Evolutionary conservation across 208 protist species (phyloP).

Genomic region (Leishmania aethiopica): DNA sequence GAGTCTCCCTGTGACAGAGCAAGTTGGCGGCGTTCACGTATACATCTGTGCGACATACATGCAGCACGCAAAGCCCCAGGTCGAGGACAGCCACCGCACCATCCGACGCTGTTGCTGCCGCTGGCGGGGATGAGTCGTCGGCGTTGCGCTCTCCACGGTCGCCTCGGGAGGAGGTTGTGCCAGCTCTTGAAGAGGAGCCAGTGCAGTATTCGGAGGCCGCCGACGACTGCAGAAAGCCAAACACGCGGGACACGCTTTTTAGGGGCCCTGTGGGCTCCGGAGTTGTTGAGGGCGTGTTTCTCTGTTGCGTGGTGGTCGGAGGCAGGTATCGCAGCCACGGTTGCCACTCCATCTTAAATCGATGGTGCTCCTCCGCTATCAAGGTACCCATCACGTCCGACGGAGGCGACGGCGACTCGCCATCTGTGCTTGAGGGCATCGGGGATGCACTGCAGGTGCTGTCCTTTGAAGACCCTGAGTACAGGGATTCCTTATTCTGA

Average conservation of each 20-base stretch:
- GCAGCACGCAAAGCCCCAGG: slow-evolving; percentile 10
- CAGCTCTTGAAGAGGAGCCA: not conserved
- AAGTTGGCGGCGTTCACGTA: slow-evolving; percentile 28
- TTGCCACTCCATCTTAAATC: slow-evolving; percentile 3
- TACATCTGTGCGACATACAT: not conserved
- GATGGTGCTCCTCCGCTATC: slow-evolving; percentile 3
- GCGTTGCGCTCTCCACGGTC: not conserved
- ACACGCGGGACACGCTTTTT: not conserved
- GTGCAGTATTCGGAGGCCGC: not conserved
- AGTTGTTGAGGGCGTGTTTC: too few species aligned
- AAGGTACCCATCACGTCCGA: not conserved
- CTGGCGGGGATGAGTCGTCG: not conserved
- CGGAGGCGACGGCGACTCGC: not conserved
- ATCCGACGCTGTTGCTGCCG: not conserved
- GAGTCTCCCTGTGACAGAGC: not conserved
- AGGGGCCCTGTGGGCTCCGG: not conserved
- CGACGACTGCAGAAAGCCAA: not conserved
- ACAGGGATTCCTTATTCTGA: not conserved
- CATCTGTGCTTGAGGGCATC: not conserved
- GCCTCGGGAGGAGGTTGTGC: not conserved
- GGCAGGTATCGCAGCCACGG: slow-evolving; percentile 26
- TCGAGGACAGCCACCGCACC: slow-evolving; percentile 2
- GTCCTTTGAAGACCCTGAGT: not conserved
- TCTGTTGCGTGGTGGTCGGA: not conserved
- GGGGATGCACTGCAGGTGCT: not conserved